phyloP scores from a whole-genome alignment of 73 alveolate species.

The Paramecium primaurelia region DNA sequence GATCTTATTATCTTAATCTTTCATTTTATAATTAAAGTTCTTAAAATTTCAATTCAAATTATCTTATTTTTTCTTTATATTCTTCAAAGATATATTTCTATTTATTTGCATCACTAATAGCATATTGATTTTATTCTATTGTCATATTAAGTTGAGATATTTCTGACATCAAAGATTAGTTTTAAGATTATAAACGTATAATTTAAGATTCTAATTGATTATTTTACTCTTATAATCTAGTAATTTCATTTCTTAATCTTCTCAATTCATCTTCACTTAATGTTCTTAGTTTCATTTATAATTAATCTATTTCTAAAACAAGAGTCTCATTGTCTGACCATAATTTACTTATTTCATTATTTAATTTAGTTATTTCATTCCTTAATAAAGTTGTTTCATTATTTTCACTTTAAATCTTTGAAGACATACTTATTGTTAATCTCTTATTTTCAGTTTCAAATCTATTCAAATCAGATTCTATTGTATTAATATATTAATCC shows the following conservation, averaged over 20 bases:
- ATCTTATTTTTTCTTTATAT: not conserved
- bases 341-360: not conserved
- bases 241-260: not conserved
- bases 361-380: not conserved
- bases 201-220: not conserved
- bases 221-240: not conserved
- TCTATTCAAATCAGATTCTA: not conserved
- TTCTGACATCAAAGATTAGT: not conserved
- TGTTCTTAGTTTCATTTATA: not conserved
- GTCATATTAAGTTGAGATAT: not conserved
- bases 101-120: not conserved
- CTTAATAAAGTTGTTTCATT: not conserved
- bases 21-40: not conserved
- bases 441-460: not conserved
- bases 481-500: too few relatives aligned
- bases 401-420: not conserved
- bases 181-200: not conserved
- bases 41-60: conserved; percentile 1
- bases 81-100: not conserved
- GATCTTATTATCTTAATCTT: conserved; percentile 7
- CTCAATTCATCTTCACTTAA: not conserved
- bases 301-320: not conserved
- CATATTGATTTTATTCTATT: not conserved
- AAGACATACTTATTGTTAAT: not conserved
- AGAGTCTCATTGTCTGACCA: not conserved